Conservation (phyloP, 1,284 basidiomycete species). For the Cutaneotrichosporon sp. region DNA sequence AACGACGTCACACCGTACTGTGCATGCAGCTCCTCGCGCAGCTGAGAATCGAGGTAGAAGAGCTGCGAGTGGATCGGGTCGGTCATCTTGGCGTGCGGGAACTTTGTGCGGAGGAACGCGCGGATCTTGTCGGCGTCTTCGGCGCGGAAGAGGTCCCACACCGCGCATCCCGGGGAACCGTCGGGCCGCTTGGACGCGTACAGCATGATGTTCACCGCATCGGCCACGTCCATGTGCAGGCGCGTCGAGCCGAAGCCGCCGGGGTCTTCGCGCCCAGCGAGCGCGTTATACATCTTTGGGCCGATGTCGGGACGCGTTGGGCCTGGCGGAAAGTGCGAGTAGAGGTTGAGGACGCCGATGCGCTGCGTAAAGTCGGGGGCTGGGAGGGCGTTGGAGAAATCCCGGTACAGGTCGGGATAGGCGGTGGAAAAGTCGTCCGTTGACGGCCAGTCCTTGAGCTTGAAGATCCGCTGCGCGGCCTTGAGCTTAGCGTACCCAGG, state of each 20-base stretch:
- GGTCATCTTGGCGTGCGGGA: conserved; percentile 29
- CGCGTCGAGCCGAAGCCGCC: conserved; percentile 60
- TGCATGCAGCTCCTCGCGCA: conserved; percentile 68
- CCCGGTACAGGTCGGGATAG: conserved; percentile 83
- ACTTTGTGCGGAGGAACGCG: conserved; percentile 62
- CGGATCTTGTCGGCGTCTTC: conserved; percentile 78
- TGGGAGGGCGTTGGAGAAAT: conserved; percentile 78
- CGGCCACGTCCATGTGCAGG: conserved; percentile 94
- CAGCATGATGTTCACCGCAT: conserved; percentile 89
- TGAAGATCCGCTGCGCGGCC: conserved; percentile 44
- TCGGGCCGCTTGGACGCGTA: conserved; percentile 64
- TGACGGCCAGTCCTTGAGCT: conserved; percentile 76
- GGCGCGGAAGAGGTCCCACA: conserved; percentile 86
- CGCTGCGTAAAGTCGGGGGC: conserved; percentile 82
- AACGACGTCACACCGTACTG: conserved; percentile 71
- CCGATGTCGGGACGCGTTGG: conserved; percentile 84
- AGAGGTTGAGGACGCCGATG: conserved; percentile 83
- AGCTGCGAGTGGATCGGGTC: conserved; percentile 91
- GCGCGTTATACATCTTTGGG: conserved; percentile 60
- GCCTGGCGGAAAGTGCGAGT: conserved; percentile 71
- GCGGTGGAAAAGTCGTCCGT: conserved; percentile 76
- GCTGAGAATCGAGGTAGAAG: conserved; percentile 73
- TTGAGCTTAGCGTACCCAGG: conserved; percentile 66
- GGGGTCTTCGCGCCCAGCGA: conserved; percentile 34
- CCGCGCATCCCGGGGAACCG: conserved; percentile 73